Base-by-base conservation (phyloP, 2,329 filamentous ascomycete species). In the Cordyceps farinosa region DNA sequence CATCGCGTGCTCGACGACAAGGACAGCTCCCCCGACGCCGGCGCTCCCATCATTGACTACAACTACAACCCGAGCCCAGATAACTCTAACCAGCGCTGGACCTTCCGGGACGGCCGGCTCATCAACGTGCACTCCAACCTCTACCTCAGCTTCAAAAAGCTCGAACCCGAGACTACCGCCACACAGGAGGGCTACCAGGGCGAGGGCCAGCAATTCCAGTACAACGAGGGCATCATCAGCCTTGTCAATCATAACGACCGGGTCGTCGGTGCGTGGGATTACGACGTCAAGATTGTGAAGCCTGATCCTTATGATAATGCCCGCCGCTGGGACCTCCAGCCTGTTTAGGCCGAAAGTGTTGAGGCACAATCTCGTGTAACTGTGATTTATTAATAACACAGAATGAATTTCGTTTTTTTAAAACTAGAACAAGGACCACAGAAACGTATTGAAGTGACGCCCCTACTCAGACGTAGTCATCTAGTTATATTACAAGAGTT, bases 51-150 rank as follows among this genome's bases (percentile, higher is more conserved):
- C 40, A n/a, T 42, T 42, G 40, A 42, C 15, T n/a, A 42, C 9
- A 17, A 42, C 40, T 42, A 7, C 15, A 42, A 42, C 6, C 1
- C 5, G 6, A 7, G 15, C 3, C 22, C 22, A 1, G 22, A 22
- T 22, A 22, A 22, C 22, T 22, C 22, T n/a, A 17, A 42, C 40
- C 40, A 44, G 40, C 40, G 1, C 17, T 44, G 40, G 40, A 1
- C 0, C 1, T 44, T 1, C 17, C 0, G 1, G 7, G 3, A 22
- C 40, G 17, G 3, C 40, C 42, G 42, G 15, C 17, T 44, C 17
- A 0, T 1, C 3, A 44, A 44, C 42, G 3, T 0, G 42, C 0
- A 10, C 42, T 44, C 42, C 5, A 9, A 8, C 0, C 17, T 44
- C 17, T 4, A 9, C 17, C 42, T 44, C 42, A 44, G 15, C 17